Evolutionary conservation across 2,329 filamentous ascomycete species (phyloP), one percentile per base, ranked within the genome.

Genomic region (Botryotinia convoluta): DNA sequence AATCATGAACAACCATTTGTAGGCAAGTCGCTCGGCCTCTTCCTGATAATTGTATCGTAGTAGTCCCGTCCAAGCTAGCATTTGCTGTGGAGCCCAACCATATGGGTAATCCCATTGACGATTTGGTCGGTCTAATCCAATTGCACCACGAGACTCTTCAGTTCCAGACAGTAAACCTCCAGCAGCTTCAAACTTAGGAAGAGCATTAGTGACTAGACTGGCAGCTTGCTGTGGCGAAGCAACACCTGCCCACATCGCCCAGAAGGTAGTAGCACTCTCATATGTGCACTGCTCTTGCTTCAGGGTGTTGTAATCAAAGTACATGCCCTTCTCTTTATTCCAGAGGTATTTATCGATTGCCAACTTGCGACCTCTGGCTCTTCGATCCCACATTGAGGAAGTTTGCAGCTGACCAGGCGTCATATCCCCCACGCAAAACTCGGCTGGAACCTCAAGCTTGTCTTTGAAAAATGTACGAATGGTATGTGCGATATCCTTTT

Each of bases 21-120:
- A 99, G 0, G 94, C 93, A 76, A 99, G 84, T 48, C 94, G 87
- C 84, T 97, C 93, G 1, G 94, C 94, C 75, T 98, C 95, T 37
- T 95, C 93, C 42, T 92, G 90, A 81, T 97, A 98, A 72, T 95
- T 94, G 81, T 98, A 99, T 29, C 95, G 91, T 79, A 94, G 88
- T 74, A 99, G 85, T 4, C 95, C 96, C 1, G 93, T 95, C 96
- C 96, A 99, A 0, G 96, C 95, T 60, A 99, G 89, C 85, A 99
- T 98, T 85, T 99, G 96, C 85, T 99, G 96, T 45, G 96, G 96
- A 72, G 96, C 96, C 96, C 96, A 99, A 74, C 96, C 96, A 81
- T 96, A 98, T 0, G 96, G 96, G 81, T 94, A 98, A 82, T 99
- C 96, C 96, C 96, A 99, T 82, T 99, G 96, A 78, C 96, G 90